Evolutionary conservation across 2,329 filamentous ascomycete species (phyloP), one percentile per base, ranked within the genome.

Genomic region (Alternaria alternata): DNA sequence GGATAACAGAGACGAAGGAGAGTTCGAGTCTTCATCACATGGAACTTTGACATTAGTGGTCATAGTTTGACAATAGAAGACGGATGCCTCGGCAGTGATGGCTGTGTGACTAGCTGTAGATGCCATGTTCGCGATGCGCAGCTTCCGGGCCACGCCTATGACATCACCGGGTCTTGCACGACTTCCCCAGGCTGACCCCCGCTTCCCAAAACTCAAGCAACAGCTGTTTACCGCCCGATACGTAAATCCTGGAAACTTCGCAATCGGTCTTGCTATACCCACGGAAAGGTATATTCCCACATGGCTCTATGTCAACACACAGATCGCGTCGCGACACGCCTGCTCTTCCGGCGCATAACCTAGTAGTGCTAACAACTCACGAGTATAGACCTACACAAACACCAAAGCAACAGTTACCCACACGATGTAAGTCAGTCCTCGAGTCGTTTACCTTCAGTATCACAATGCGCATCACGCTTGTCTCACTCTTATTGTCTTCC

Each of bases 351-450:
- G 51, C 48, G 59, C 39, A 48, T 28, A 32, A 38, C 39, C 32
- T 18, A 48, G 46, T 48, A 54, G n/a, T 68, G 67, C 72, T 75
- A 66, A 76, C 65, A 66, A 63, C 61, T 54, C 47, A 62, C 56
- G 57, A 24, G 41, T 46, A 64, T 59, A 44, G 57, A 52, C 48
- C 59, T 46, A 61, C 64, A 69, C 62, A 69, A 59, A 44, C 54
- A 67, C 62, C n/a, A 59, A 41, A 43, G 9, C 54, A 18, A 30
- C 39, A 46, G 26, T 12, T 44, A n/a, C 36, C 9, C 43, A 63
- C 65, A 67, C 44, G 48, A 78, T 78, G 76, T 78, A 77, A 77
- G 76, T 38, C 41, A 7, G 1, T 20, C 16, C 8, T 67, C 65
- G 64, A 69, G 65, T 71, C 73, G 71, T 68, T 28, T 47, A 51